These are phyloP conservation scores for Penicillium sp. DNA, from an alignment of 2,329 filamentous ascomycete genomes.

Conservation along the genomic window DNA sequence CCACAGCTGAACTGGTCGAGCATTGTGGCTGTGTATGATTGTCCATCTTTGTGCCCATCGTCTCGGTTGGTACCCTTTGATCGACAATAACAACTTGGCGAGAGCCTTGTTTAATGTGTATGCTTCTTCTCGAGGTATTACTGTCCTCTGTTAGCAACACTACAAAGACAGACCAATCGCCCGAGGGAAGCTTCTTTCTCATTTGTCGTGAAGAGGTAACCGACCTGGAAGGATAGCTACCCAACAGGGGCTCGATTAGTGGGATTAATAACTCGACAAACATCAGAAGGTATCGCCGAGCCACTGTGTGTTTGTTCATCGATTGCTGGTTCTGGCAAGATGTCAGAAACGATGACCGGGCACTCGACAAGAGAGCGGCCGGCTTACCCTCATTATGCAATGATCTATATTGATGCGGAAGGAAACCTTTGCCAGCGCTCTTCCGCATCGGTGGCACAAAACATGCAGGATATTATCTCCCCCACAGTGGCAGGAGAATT, in stretches of 20 bases:
- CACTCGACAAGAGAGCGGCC: slow-evolving; percentile 23
- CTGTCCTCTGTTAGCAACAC: not conserved
- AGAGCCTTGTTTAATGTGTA: not conserved
- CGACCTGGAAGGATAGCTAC: not conserved
- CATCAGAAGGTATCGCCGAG: not conserved
- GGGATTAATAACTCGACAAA: not conserved
- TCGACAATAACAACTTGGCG: not conserved
- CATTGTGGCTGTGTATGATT: slow-evolving; percentile 1
- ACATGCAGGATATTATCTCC: slow-evolving; percentile 30
- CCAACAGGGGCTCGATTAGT: not conserved
- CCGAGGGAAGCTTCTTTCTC: not conserved
- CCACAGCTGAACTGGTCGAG: slow-evolving; percentile 1
- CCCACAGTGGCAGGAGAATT: slow-evolving; percentile 32
- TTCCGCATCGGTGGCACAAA: slow-evolving; percentile 31
- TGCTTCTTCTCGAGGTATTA: not conserved
- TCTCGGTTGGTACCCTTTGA: not conserved
- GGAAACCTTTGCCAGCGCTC: slow-evolving; percentile 34
- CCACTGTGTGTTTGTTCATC: not conserved
- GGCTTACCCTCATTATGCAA: slow-evolving; percentile 31
- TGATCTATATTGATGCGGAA: slow-evolving; percentile 34
- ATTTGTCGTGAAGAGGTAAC: not conserved
- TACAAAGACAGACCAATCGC: not conserved
- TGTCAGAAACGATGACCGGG: slow-evolving; percentile 21
- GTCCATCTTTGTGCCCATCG: not conserved
- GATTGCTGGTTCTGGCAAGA: slow-evolving; percentile 15